Percentiles rank a stretch among this genome's conserved stretches.
phyloP scores from a whole-genome alignment of 2,329 filamentous ascomycete genomes.

The Diaporthe citri region DNA sequence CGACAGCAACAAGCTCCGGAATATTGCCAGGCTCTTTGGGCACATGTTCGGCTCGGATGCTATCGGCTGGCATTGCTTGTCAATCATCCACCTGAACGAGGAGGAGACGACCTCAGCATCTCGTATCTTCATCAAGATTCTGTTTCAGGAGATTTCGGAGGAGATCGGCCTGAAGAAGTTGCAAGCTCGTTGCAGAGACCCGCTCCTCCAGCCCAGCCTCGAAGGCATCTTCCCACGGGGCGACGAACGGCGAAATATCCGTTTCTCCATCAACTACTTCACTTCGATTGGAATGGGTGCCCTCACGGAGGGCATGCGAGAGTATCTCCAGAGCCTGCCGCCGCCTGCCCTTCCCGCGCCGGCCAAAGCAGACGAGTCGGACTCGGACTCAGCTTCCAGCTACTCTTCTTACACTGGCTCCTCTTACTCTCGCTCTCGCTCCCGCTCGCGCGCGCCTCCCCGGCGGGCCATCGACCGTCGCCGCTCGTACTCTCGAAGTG shows the following conservation, averaged over 20 bases:
- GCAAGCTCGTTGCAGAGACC: conserved; percentile 81
- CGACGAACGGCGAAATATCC: conserved; percentile 89
- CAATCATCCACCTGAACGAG: conserved; percentile 89
- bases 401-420: conserved; percentile 81
- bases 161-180: conserved; percentile 87
- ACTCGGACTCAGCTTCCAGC: conserved; percentile 80
- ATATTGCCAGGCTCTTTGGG: conserved; percentile 95
- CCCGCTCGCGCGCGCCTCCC: conserved; percentile 58
- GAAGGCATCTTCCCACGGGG: conserved; percentile 85
- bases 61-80: conserved; percentile 91
- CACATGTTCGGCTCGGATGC: conserved; percentile 90
- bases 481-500: conserved; percentile 50
- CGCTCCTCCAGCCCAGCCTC: conserved; percentile 81
- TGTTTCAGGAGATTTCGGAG: conserved; percentile 93
- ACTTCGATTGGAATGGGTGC: conserved; percentile 97
- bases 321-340: conserved; percentile 88
- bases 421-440: conserved; percentile 67
- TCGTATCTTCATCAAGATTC: conserved; percentile 98
- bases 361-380: conserved; percentile 68
- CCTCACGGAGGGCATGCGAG: conserved; percentile 95
- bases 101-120: conserved; percentile 97
- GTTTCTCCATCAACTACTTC: conserved; percentile 99
- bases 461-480: conserved; percentile 53
- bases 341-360: conserved; percentile 83
- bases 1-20: conserved; percentile 94